Evolutionary conservation across 306 rosid species (phyloP).

Genomic region (Ziziphus jujuba): DNA sequence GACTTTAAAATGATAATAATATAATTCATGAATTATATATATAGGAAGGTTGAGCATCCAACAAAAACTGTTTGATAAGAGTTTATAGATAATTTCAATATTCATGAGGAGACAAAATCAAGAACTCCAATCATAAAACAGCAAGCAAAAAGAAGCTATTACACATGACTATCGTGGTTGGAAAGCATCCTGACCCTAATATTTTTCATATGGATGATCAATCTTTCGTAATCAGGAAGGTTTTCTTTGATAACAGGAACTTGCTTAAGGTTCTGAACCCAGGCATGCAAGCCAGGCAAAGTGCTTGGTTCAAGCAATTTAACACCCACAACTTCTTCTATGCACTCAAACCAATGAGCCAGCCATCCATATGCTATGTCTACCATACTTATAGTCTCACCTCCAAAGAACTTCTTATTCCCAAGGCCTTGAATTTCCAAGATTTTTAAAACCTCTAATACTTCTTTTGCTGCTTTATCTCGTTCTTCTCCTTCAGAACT

Average conservation of each 20-base stretch:
- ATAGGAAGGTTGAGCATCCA: too few relatives aligned
- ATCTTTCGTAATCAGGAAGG: constrained; percentile 13
- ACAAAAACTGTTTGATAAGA: too few relatives aligned
- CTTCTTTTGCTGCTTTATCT: constrained; percentile 20
- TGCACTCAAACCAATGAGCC: constrained; percentile 5
- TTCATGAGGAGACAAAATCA: too few relatives aligned
- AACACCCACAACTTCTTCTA: constrained; percentile 29
- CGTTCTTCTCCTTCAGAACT: constrained; percentile 2
- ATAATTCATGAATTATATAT: too few relatives aligned
- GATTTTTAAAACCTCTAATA: constrained; percentile 17
- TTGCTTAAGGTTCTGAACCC: constrained; percentile 25
- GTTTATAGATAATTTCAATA: too few relatives aligned
- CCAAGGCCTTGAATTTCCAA: constrained; percentile 32
- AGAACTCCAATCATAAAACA: too few relatives aligned
- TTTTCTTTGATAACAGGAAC: constrained; percentile 19
- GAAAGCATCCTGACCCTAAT: too few relatives aligned
- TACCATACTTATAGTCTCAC: constrained; percentile 24
- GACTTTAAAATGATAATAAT: too few relatives aligned
- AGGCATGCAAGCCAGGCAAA: constrained; percentile 27
- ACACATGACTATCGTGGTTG: too few relatives aligned
- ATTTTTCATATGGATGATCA: background rate
- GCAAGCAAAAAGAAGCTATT: too few relatives aligned
- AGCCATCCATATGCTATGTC: constrained; percentile 30
- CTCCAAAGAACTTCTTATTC: constrained; percentile 31
- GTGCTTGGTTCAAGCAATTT: constrained; percentile 8